Base-by-base conservation (phyloP, 805 yeast species). In the Zygoascus ofunaensis region DNA sequence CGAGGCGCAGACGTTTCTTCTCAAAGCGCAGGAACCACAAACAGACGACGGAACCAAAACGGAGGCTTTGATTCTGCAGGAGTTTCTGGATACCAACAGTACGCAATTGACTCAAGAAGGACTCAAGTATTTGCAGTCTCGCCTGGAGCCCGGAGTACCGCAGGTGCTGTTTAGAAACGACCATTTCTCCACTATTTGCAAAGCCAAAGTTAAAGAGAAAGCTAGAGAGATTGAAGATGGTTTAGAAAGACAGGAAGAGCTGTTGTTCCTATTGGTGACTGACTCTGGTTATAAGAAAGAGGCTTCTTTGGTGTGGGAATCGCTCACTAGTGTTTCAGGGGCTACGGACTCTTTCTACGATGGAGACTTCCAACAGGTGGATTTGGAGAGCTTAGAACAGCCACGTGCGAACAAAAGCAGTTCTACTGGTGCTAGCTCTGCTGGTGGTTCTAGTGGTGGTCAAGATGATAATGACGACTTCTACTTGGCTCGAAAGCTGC, bases 131-230 rank as follows among this genome's bases (percentile, higher is more conserved):
- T 59, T 84, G 49, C 65, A 66, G 47, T 59, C 63, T 4, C 55
- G 69, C 3, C 58, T 85, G 22, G 57, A 61, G 1, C 70, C 72
- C 14, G 79, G 79, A 35, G 72, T 79, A 4, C 70, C 80, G 44
- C 75, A 80, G 1, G 77, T 90, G 0, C 74, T 90, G 49, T 92
- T 89, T 66, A 72, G 97, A 56, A 90, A 92, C 62, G 89, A 92
- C 60, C 96, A 87, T 60, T 90, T 85, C 62, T 74, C 74, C 50
- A 86, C 96, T 0, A 58, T 89, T 8, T 73, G 69, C 53, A 59
- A 59, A 41, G 30, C 30, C 30, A 26, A 26, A 12, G n/a, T n/a
- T n/a, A n/a, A n/a, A n/a, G n/a, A n/a, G n/a, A n/a, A n/a, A n/a
- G n/a, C n/a, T n/a, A n/a, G n/a, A n/a, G n/a, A n/a, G n/a, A n/a